These are phyloP conservation scores for Cercospora nicotianae DNA, from an alignment of 2,329 filamentous ascomycete genomes.

Conservation along the genomic window DNA sequence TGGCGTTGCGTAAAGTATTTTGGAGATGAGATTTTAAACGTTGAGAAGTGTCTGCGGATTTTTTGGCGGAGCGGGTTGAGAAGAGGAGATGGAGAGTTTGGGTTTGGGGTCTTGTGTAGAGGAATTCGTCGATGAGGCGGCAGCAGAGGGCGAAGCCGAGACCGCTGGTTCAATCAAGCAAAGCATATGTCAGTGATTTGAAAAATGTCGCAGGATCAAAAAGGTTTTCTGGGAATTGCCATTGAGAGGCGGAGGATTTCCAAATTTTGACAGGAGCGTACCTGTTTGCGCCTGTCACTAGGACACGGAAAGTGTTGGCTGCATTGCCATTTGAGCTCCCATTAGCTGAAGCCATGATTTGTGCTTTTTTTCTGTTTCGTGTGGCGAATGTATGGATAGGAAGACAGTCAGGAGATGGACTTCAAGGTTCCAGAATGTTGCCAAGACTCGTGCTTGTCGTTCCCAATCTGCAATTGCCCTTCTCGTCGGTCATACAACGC, in stretches of 20 bases:
- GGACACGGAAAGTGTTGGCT: slow-evolving; percentile 50
- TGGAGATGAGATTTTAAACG: slow-evolving; percentile 56
- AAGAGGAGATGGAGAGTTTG: slow-evolving; percentile 76
- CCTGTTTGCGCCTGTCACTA: slow-evolving; percentile 88
- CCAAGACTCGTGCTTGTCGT: neutral
- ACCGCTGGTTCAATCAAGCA: no score
- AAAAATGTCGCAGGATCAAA: neutral
- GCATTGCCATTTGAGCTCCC: neutral
- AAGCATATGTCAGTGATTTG: no score
- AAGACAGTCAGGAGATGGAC: neutral
- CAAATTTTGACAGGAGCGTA: no score
- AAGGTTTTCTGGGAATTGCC: no score
- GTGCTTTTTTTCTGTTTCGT: neutral
- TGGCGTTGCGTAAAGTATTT: slow-evolving; percentile 43
- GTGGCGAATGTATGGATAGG: neutral
- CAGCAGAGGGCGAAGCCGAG: slow-evolving; percentile 81
- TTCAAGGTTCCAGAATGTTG: neutral
- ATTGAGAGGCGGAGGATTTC: no score
- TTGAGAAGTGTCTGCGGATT: slow-evolving; percentile 70
- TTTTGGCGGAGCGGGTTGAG: slow-evolving; percentile 74
- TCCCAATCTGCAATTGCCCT: neutral
- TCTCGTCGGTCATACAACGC: neutral
- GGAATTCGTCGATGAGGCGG: slow-evolving; percentile 87
- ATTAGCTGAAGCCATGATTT: neutral
- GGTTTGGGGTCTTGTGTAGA: slow-evolving; percentile 63